Percentiles rank a stretch among this genome's conserved stretches.
Evolutionary conservation across 345 rosid genomes (phyloP).

Genomic region (Camelina sativa): DNA sequence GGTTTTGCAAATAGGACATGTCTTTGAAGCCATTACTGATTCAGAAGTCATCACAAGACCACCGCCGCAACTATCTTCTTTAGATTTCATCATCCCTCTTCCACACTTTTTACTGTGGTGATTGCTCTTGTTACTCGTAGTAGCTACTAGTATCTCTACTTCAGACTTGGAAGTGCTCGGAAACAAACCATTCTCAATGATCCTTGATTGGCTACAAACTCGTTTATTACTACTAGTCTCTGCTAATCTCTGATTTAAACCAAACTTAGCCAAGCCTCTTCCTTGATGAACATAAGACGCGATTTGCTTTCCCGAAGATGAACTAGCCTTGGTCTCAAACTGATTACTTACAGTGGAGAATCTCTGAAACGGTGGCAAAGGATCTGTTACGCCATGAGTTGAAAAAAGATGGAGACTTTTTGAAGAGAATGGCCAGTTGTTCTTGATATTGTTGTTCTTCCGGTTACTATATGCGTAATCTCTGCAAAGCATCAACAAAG

Average conservation of each 20-base stretch:
- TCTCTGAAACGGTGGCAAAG: conserved; percentile 83
- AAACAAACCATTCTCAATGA: conserved; percentile 61
- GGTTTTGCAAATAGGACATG: conserved; percentile 97
- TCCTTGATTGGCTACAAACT: conserved; percentile 41
- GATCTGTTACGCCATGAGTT: conserved; percentile 87
- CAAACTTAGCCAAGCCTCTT: conserved; percentile 42
- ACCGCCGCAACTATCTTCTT: conserved; percentile 56
- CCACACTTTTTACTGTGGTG: conserved; percentile 67
- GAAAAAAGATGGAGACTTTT: conserved; percentile 77
- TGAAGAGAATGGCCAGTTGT: conserved; percentile 89
- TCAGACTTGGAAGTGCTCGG: conserved; percentile 60
- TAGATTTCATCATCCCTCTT: conserved; percentile 65
- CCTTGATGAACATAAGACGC: conserved; percentile 38
- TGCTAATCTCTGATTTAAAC: conserved; percentile 39
- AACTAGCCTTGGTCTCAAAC: conserved; percentile 41
- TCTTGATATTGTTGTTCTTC: conserved; percentile 67
- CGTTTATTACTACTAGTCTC: conserved; percentile 49
- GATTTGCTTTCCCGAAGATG: conserved; percentile 45
- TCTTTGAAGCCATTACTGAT: conserved; percentile 60
- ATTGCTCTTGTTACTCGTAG: conserved; percentile 47
- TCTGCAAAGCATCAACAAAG: conserved; percentile 56
- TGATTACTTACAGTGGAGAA: conserved; percentile 51
- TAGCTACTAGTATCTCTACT: conserved; percentile 46
- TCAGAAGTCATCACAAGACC: conserved; percentile 50
- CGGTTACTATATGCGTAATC: conserved; percentile 81